Percentiles rank a stretch among this genome's conserved stretches.
Conservation (phyloP, 805 yeast genomes). For the Kluyveromyces nonfermentans region DNA sequence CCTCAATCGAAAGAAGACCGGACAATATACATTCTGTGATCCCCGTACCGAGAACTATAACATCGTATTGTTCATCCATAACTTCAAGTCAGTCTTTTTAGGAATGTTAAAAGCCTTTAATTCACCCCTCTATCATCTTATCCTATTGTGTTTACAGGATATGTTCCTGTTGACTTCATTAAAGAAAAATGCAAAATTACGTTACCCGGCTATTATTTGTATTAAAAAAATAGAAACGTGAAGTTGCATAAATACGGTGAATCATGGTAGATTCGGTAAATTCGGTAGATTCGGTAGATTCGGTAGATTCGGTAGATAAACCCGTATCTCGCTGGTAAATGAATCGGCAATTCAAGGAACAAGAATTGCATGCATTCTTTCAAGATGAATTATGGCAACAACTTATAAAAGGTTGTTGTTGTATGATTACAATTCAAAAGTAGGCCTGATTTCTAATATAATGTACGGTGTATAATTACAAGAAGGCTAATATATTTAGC, state of each 20-base stretch:
- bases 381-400: no score
- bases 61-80: constrained; percentile 97
- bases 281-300: neutral
- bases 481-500: no score
- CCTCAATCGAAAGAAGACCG: constrained; percentile 92
- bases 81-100: neutral
- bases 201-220: neutral
- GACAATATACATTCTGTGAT: constrained; percentile 93
- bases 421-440: no score
- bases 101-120: neutral
- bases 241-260: neutral
- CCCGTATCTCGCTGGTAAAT: neutral
- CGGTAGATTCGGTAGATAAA: neutral
- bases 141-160: no score
- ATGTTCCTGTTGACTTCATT: neutral
- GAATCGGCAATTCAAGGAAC: neutral
- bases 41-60: constrained; percentile 91
- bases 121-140: neutral
- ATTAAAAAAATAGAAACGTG: neutral
- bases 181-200: neutral
- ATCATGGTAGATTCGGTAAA: neutral
- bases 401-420: no score
- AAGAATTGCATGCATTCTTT: neutral
- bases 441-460: no score
- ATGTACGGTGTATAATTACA: no score